These are phyloP conservation scores for Berberis vulgaris DNA, from an alignment of 164 flowering plant species.

Conservation along the genomic window DNA sequence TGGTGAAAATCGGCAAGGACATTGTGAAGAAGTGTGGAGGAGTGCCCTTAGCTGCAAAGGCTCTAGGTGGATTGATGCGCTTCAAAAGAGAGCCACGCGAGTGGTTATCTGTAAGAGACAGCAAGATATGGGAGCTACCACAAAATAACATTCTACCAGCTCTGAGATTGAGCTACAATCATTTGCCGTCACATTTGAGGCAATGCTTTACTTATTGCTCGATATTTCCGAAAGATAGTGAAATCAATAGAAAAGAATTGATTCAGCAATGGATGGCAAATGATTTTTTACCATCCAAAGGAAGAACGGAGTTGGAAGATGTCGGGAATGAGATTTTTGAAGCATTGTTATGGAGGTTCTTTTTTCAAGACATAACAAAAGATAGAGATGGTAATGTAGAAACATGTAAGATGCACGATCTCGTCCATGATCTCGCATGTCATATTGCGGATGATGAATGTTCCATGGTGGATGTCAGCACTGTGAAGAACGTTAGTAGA, in stretches of 20 bases:
- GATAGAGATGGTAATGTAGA: conserved; percentile 1
- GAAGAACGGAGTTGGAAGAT: background rate
- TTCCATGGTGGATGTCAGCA: background rate
- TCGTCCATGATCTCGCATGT: no score
- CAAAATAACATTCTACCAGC: conserved; percentile 11
- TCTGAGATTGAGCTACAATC: conserved; percentile 12
- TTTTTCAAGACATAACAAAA: conserved; percentile 1
- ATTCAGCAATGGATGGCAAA: conserved; percentile 15
- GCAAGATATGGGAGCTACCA: conserved; percentile 10
- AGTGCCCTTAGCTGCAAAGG: conserved; percentile 14
- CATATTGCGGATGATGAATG: no score
- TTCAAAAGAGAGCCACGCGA: conserved; percentile 1
- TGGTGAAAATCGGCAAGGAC: conserved; percentile 1
- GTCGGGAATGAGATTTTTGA: background rate
- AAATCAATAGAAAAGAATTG: conserved; percentile 5
- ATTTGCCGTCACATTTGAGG: conserved; percentile 12
- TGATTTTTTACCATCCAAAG: conserved; percentile 5
- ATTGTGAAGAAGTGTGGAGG: conserved; percentile 11
- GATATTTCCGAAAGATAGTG: conserved; percentile 14
- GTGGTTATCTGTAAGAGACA: conserved; percentile 10
- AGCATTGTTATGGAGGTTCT: conserved; percentile 1
- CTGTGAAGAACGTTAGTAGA: background rate
- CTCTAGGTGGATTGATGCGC: conserved; percentile 7
- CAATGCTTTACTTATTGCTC: conserved; percentile 17
- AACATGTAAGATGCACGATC: background rate